Evolutionary conservation across 352 stramenopile species (phyloP), one percentile per base, ranked within the genome.

Genomic region (Pythium phragmiticola): DNA sequence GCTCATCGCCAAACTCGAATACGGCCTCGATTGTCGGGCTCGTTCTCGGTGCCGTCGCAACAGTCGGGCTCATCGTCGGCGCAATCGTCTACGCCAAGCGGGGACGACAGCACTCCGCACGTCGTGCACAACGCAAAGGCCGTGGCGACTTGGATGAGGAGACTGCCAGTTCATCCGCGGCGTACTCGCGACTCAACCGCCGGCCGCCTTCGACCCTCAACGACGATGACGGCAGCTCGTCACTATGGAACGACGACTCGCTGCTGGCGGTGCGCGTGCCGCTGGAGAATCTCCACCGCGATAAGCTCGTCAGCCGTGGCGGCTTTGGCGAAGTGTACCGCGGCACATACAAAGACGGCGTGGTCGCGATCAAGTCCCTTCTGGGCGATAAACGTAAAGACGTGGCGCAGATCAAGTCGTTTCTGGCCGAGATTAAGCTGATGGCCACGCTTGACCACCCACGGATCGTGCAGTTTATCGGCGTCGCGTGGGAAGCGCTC

Each of bases 401-500:
- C 58, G 69, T 73, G 4, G 48, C 60, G 0, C 57, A 82, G 21
- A 73, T 82, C 58, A 76, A 75, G 2, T 69, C 73, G 9, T 87
- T 89, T 52, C 57, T 85, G 16, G 21, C 77, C 65, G 78, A 89
- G 57, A 70, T 81, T 13, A 82, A 82, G 55, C 66, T 89, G 49
- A 76, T 82, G 68, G 70, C 71, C 4, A 51, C 62, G 30, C 67
- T 88, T 14, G 65, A 87, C 26, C 77, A 84, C 53, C 51, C 63
- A 0, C 66, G 72, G 19, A 72, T 89, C 21, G 78, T 88, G 12
- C 42, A 68, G n/a, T 89, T 84, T 39, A 21, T 88, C 13, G 76
- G 73, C n/a, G 76, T 88, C 13, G 74, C 71, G 1, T 90, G 80
- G 80, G 76, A 85, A 42, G 73, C 73, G 26, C 65, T 87, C 13